A percentile compares a stretch with the other conserved stretches of the same genome.
phyloP scores from a whole-genome alignment of 1,139 yeast genomes.

The Kurtzmaniella quercitrusa region DNA sequence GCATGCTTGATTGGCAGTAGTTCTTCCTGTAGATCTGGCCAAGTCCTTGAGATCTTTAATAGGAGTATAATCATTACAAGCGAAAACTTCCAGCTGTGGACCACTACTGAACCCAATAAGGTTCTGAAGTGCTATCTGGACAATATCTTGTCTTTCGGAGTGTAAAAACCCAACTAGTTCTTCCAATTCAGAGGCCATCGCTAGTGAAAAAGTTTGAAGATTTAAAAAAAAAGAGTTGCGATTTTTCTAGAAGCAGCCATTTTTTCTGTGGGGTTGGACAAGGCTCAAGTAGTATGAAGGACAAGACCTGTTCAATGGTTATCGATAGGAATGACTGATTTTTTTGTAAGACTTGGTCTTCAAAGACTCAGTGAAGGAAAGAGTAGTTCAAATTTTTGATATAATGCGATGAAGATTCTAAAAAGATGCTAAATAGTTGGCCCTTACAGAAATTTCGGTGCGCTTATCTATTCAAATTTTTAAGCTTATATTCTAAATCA shows the following conservation, averaged over 20 bases:
- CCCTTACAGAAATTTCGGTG: too few species aligned
- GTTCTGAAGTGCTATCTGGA: slow-evolving; percentile 81
- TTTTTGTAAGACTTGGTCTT: too few species aligned
- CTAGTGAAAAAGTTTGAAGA: not conserved
- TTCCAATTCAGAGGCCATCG: slow-evolving; percentile 60
- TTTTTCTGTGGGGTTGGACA: not conserved
- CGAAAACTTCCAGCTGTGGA: slow-evolving; percentile 61
- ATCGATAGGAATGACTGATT: too few species aligned
- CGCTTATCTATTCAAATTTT: too few species aligned
- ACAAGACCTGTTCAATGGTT: too few species aligned
- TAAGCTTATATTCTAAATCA: too few species aligned
- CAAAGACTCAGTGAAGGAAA: too few species aligned
- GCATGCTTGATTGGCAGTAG: slow-evolving; percentile 62
- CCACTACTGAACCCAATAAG: slow-evolving; percentile 80
- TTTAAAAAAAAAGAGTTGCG: not conserved
- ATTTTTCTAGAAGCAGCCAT: not conserved
- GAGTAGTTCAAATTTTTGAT: too few species aligned
- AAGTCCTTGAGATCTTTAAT: slow-evolving; percentile 67
- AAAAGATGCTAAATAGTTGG: too few species aligned
- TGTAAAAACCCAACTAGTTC: slow-evolving; percentile 80
- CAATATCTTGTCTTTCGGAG: slow-evolving; percentile 76
- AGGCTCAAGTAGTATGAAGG: not conserved
- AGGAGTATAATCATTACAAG: slow-evolving; percentile 66
- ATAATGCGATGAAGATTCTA: too few species aligned
- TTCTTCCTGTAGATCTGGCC: slow-evolving; percentile 48